Evolutionary conservation across 345 rosid species (phyloP), one percentile per base, ranked within the genome.

Genomic region (Melastoma malabathricum): DNA sequence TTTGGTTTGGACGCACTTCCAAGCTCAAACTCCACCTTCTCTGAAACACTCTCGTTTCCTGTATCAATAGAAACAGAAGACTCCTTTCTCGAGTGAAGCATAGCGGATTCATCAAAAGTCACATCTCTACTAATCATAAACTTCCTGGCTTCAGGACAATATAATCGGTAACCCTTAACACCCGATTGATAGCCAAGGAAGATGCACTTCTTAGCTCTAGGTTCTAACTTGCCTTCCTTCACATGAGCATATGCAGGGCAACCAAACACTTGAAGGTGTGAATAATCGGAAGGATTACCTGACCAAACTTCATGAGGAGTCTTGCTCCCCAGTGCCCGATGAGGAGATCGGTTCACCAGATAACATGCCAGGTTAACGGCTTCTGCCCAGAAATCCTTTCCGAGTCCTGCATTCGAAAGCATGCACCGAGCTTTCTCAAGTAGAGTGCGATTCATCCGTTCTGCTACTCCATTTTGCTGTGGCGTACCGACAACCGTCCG

Each of bases 341-440:
- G 16, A 13, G 55, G 55, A 6, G 22, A 62, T 20, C 10, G 3
- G 5, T 48, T 55, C 17, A 48, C 19, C 10, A 48, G 17, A 13
- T 43, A 31, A 15, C 34, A 10, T 7, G 48, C 7, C 15, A 23
- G 20, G 22, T 38, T 41, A 2, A 19, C 6, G 1, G 18, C 54
- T 15, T 48, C n/a, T 20, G 18, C 44, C 47, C 50, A 41, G 7
- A 61, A 48, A 5, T 15, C 43, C 3, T 15, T 47, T 15, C 43
- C 38, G 25, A 22, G 25, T 22, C 13, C 47, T 15, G 47, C 18
- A 44, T 44, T 44, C 25, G 25, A 22, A 22, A 52, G 20, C 45
- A 52, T 52, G 55, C 44, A 29, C 17, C 43, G 16, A 25, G 51
- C 55, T 38, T 13, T n/a, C 20, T 52, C 23, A 10, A 52, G 16